Percentiles rank a stretch among this genome's conserved stretches.
Conservation (phyloP, 768 basidiomycete genomes). For the Suillus decipiens region DNA sequence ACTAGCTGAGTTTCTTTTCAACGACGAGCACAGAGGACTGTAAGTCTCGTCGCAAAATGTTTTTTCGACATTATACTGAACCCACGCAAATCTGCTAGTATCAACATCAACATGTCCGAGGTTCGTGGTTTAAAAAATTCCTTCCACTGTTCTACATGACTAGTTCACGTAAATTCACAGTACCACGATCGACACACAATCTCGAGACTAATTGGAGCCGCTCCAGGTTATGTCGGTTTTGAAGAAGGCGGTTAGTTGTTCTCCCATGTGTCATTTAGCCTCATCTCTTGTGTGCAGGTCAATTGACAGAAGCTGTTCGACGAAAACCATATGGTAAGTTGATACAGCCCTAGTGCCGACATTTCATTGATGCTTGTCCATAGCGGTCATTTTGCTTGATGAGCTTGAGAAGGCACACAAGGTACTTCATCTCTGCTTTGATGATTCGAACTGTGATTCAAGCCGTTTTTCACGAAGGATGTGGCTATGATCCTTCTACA, state of each 20-base stretch:
- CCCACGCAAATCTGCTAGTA: slow-evolving; percentile 43
- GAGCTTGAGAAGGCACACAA: slow-evolving; percentile 85
- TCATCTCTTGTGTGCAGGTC: slow-evolving; percentile 36
- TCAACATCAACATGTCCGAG: slow-evolving; percentile 96
- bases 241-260: slow-evolving; percentile 62
- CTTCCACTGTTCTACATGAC: neutral
- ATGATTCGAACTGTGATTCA: neutral
- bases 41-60: slow-evolving; percentile 39
- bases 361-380: neutral
- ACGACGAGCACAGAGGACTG: slow-evolving; percentile 86
- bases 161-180: slow-evolving; percentile 34
- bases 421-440: slow-evolving; percentile 32
- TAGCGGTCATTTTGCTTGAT: slow-evolving; percentile 65
- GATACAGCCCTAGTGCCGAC: neutral
- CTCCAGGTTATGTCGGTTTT: slow-evolving; percentile 86
- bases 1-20: slow-evolving; percentile 85
- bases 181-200: slow-evolving; percentile 93
- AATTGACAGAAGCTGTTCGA: slow-evolving; percentile 66
- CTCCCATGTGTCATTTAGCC: neutral
- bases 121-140: slow-evolving; percentile 18
- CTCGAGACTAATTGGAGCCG: slow-evolving; percentile 87
- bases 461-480: slow-evolving; percentile 45
- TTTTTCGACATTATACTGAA: neutral
- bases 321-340: slow-evolving; percentile 54
- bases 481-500: slow-evolving; percentile 90